Evolutionary conservation across 805 yeast species (phyloP).

Genomic region (Saccharomycopsis sp.): DNA sequence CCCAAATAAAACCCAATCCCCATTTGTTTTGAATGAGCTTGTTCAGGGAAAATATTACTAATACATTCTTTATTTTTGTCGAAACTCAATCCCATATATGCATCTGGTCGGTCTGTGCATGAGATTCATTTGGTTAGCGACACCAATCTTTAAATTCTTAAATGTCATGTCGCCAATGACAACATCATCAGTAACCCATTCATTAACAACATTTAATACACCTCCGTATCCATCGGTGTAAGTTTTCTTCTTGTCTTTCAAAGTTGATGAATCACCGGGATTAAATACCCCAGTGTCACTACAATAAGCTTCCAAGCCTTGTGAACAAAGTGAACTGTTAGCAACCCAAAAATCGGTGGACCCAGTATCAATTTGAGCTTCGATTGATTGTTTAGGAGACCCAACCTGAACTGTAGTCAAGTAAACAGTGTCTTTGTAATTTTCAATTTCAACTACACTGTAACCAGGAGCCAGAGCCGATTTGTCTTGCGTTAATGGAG

Average conservation of each 20-base stretch:
- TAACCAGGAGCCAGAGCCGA: background rate
- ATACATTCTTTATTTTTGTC: background rate
- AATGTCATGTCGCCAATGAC: constrained; percentile 1
- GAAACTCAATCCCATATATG: constrained; percentile 6
- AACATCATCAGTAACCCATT: constrained; percentile 1
- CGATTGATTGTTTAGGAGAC: constrained; percentile 1
- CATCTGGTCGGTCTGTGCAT: background rate
- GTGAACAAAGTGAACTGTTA: background rate
- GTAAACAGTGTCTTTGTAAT: constrained; percentile 7
- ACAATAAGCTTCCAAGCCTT: background rate
- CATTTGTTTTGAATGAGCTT: background rate
- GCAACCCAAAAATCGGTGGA: constrained; percentile 15
- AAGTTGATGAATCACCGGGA: constrained; percentile 7
- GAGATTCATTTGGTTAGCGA: background rate
- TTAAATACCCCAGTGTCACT: constrained; percentile 4
- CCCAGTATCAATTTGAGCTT: constrained; percentile 15
- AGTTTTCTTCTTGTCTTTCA: constrained; percentile 2
- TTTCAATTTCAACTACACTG: constrained; percentile 8
- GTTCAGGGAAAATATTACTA: background rate
- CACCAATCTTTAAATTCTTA: constrained; percentile 7
- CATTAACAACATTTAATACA: background rate
- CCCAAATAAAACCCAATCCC: constrained; percentile 11
- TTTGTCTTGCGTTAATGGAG: no score
- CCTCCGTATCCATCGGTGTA: constrained; percentile 6
- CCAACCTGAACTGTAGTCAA: constrained; percentile 7